Conservation (phyloP, 2,329 filamentous ascomycete genomes). For the Fusarium irregulare region DNA sequence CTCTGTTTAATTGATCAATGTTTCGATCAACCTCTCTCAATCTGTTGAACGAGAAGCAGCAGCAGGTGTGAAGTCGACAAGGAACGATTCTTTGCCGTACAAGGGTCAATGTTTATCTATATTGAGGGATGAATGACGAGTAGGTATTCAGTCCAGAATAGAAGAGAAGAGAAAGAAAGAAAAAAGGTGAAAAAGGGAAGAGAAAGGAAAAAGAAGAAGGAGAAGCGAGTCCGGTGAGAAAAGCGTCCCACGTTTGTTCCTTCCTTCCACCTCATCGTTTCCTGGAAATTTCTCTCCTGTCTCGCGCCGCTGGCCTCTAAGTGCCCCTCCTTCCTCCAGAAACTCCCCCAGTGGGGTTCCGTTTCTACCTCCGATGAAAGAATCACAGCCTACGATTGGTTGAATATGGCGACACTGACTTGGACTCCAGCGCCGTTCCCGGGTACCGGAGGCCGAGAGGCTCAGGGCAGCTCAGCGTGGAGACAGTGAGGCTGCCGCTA, state of each 20-base stretch:
- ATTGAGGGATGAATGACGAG: conserved; percentile 25
- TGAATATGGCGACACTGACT: conserved; percentile 2
- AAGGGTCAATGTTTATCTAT: conserved; percentile 12
- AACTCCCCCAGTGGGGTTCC: conserved; percentile 36
- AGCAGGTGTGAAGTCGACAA: conserved; percentile 29
- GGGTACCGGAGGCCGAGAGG: conserved; percentile 43
- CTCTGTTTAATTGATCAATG: conserved; percentile 26
- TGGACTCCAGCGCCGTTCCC: conserved; percentile 41
- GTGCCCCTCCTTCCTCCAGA: conserved; percentile 33
- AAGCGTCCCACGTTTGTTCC: conserved; percentile 26
- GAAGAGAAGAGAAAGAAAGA: neutral
- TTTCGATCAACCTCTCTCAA: conserved; percentile 35
- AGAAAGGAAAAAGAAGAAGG: conserved; percentile 11
- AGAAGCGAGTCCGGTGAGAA: conserved; percentile 17
- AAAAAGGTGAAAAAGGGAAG: conserved; percentile 1
- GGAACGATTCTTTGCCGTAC: neutral
- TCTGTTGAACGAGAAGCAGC: conserved; percentile 45
- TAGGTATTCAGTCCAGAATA: conserved; percentile 12
- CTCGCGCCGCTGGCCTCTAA: conserved; percentile 20
- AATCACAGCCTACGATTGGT: conserved; percentile 33
- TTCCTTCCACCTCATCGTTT: conserved; percentile 15
- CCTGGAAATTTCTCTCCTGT: conserved; percentile 39
- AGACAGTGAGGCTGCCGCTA: conserved; percentile 23
- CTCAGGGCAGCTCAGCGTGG: conserved; percentile 22
- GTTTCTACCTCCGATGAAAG: conserved; percentile 40